Evolutionary conservation across 176 grass and related monocot species (phyloP).

Genomic region (Avena eriantha): DNA sequence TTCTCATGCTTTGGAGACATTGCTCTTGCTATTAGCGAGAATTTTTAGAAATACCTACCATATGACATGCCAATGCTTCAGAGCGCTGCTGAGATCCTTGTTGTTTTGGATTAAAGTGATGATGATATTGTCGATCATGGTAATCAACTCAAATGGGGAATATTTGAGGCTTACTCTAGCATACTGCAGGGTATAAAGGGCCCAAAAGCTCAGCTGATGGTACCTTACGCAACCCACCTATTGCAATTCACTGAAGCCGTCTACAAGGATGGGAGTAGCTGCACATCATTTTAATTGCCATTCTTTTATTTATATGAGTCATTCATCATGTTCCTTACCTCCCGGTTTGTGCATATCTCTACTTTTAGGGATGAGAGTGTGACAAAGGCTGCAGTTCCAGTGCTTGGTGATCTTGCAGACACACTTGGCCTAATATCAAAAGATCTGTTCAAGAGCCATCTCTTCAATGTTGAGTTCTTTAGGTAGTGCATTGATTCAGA

Average conservation of each 20-base stretch:
- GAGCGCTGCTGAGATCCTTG: slow-evolving; percentile 69
- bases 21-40: slow-evolving; percentile 75
- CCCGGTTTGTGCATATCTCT: not conserved
- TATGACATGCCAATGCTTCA: slow-evolving; percentile 79
- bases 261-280: slow-evolving; percentile 70
- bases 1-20: slow-evolving; percentile 82
- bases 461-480: slow-evolving; percentile 74
- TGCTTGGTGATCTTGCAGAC: slow-evolving; percentile 72
- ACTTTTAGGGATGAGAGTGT: slow-evolving; percentile 69
- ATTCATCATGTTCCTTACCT: slow-evolving; percentile 6
- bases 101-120: slow-evolving; percentile 60
- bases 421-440: slow-evolving; percentile 64
- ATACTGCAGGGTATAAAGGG: slow-evolving; percentile 90
- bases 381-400: slow-evolving; percentile 81
- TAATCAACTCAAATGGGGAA: slow-evolving; percentile 80
- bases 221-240: slow-evolving; percentile 67
- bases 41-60: slow-evolving; percentile 82
- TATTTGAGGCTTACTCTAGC: slow-evolving; percentile 88
- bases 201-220: slow-evolving; percentile 72
- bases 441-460: slow-evolving; percentile 56
- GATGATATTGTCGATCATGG: slow-evolving; percentile 76
- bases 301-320: slow-evolving; percentile 7
- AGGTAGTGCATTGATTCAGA: slow-evolving; percentile 69
- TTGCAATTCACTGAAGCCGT: slow-evolving; percentile 61
- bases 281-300: not conserved